Evolutionary conservation across 768 basidiomycete genomes (phyloP).

Genomic region (Phylloporus sp.): DNA sequence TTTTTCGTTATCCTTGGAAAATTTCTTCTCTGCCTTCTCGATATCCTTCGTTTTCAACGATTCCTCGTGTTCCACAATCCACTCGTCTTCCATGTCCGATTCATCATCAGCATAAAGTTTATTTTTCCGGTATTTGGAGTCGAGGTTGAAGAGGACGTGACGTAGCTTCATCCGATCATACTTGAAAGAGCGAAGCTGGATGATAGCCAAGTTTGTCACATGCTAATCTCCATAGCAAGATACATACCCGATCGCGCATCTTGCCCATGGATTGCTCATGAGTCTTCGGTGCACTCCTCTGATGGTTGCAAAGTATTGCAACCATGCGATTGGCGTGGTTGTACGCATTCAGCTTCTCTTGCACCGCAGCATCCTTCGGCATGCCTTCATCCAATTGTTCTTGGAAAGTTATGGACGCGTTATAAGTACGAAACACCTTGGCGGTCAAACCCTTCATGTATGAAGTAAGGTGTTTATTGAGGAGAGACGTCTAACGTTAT

Average conservation of each 20-base stretch:
- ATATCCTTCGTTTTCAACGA: conserved; percentile 72
- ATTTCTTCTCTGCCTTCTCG: conserved; percentile 91
- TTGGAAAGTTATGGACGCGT: conserved; percentile 96
- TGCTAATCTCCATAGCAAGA: neutral
- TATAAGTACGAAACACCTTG: conserved; percentile 99
- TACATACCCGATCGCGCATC: conserved; percentile 80
- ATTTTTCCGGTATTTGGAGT: conserved; percentile 78
- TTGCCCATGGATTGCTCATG: conserved; percentile 94
- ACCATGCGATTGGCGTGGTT: conserved; percentile 97
- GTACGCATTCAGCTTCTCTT: conserved; percentile 95
- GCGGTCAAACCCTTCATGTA: conserved; percentile 99
- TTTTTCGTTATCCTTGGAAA: conserved; percentile 90
- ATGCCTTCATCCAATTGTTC: conserved; percentile 76
- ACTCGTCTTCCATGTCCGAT: conserved; percentile 93
- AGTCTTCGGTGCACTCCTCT: conserved; percentile 86
- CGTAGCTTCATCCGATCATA: conserved; percentile 98
- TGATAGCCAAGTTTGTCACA: conserved; percentile 4
- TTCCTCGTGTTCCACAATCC: conserved; percentile 76
- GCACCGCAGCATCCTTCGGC: conserved; percentile 65
- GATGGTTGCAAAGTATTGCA: conserved; percentile 99
- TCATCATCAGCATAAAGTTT: conserved; percentile 75
- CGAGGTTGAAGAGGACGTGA: conserved; percentile 73
- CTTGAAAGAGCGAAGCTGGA: conserved; percentile 82
- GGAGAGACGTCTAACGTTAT: conserved; percentile 55
- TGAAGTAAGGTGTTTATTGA: conserved; percentile 89